These are phyloP conservation scores for Ensete ventricosum DNA, from an alignment of 176 grass and related monocot genomes.

Conservation along the genomic window DNA sequence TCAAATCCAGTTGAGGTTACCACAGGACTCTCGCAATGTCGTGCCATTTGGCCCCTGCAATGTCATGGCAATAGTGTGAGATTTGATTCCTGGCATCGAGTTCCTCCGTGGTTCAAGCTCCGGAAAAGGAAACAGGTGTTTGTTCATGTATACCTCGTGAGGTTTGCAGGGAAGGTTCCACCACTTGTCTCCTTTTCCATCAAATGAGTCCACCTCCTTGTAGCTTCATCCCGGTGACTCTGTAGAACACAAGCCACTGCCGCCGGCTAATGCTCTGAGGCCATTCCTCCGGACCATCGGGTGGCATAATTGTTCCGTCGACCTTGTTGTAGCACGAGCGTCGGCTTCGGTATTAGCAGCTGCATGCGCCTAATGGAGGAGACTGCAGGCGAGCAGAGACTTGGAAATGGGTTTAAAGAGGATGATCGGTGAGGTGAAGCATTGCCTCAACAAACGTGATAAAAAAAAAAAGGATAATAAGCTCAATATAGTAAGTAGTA, in stretches of 20 bases:
- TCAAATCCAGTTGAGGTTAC: constrained; percentile 32
- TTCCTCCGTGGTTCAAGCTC: no score
- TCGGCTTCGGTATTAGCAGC: neutral
- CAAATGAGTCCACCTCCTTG: constrained; percentile 67
- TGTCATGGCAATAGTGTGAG: neutral
- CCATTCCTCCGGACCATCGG: constrained; percentile 54
- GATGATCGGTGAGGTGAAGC: no score
- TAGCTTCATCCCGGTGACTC: constrained; percentile 41
- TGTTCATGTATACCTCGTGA: constrained; percentile 41
- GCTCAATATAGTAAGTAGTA: no score
- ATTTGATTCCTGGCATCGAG: neutral
- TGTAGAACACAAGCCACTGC: constrained; percentile 93
- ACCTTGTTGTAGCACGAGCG: constrained; percentile 19
- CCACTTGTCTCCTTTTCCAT: constrained; percentile 90
- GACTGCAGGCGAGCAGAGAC: neutral
- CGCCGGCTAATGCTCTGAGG: constrained; percentile 38
- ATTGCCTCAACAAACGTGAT: no score
- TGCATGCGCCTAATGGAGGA: neutral
- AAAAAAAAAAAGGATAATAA: no score
- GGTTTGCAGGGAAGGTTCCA: constrained; percentile 95
- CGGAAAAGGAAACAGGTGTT: no score
- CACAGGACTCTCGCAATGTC: constrained; percentile 72
- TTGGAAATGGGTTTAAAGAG: no score
- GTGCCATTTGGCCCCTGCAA: constrained; percentile 41
- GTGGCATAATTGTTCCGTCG: constrained; percentile 69